phyloP scores from a whole-genome alignment of 2,329 filamentous ascomycete genomes.

The Aspergillus phoenicis region DNA sequence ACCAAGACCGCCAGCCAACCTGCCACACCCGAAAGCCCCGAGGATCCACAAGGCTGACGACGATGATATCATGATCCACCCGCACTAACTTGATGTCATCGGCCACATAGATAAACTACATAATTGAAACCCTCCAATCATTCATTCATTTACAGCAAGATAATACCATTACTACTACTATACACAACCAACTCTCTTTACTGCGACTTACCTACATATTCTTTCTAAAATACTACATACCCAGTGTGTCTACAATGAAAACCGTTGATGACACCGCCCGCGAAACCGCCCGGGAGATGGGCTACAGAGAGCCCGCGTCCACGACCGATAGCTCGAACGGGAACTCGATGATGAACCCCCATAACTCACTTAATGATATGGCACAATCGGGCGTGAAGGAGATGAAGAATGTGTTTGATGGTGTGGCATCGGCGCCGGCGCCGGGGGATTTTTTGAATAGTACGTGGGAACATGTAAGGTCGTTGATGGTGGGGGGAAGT shows the following conservation, averaged over 20 bases:
- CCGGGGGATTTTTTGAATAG: constrained; percentile 17
- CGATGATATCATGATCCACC: constrained; percentile 15
- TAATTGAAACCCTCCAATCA: not conserved
- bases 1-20: not conserved
- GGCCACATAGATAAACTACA: not conserved
- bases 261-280: not conserved
- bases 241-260: not conserved
- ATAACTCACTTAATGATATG: constrained; percentile 12
- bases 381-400: constrained; percentile 14
- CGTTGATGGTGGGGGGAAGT: not conserved
- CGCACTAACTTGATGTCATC: constrained; percentile 13
- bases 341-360: constrained; percentile 1
- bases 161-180: not conserved
- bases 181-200: too few relatives aligned
- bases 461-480: constrained; percentile 17
- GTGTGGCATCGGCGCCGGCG: not conserved
- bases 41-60: constrained; percentile 7
- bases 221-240: too few relatives aligned
- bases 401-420: constrained; percentile 14
- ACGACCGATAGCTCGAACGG: constrained; percentile 2
- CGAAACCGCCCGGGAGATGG: not conserved
- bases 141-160: not conserved
- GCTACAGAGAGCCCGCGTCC: not conserved
- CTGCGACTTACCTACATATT: too few relatives aligned
- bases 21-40: not conserved